Evolutionary conservation across 1,284 basidiomycete genomes (phyloP).

Genomic region (Moniliella sp.): DNA sequence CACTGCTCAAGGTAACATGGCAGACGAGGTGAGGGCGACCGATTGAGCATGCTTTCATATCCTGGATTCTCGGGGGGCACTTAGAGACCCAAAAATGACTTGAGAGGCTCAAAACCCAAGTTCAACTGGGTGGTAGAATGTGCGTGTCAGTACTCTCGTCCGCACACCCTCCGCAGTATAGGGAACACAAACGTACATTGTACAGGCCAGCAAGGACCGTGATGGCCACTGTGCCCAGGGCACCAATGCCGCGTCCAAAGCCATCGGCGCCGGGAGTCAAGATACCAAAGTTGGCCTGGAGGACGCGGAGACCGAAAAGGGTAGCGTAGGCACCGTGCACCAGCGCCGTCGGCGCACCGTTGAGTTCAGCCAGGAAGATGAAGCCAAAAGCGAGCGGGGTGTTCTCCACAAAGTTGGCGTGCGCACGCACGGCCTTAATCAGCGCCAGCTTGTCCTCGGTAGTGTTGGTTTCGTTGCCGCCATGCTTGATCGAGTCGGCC

Average conservation of each 20-base stretch:
- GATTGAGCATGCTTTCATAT: too few relatives aligned
- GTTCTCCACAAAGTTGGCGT: conserved; percentile 28
- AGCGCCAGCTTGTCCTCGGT: conserved; percentile 12
- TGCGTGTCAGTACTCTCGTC: too few relatives aligned
- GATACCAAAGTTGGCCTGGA: conserved; percentile 19
- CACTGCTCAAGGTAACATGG: too few relatives aligned
- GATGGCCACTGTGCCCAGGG: conserved; percentile 13
- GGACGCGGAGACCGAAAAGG: conserved; percentile 22
- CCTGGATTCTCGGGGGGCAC: too few relatives aligned
- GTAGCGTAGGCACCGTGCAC: conserved; percentile 29
- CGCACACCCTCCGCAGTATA: background rate
- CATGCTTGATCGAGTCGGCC: too few relatives aligned
- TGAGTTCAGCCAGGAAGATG: conserved; percentile 33
- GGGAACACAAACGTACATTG: conserved; percentile 18
- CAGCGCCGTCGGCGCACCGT: conserved; percentile 30
- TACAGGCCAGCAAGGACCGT: conserved; percentile 22
- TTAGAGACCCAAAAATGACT: conserved; percentile 31
- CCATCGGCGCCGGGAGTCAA: conserved; percentile 4
- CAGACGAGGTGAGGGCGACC: too few relatives aligned
- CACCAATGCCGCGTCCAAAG: conserved; percentile 11
- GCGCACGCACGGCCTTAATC: conserved; percentile 17
- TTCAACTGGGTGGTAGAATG: too few relatives aligned
- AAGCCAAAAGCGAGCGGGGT: conserved; percentile 26
- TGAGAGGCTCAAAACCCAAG: conserved; percentile 31
- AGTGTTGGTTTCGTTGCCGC: conserved; percentile 5